Evolutionary conservation across 179 eudicot genomes (phyloP).

Genomic region (Amaranthus tricolor): DNA sequence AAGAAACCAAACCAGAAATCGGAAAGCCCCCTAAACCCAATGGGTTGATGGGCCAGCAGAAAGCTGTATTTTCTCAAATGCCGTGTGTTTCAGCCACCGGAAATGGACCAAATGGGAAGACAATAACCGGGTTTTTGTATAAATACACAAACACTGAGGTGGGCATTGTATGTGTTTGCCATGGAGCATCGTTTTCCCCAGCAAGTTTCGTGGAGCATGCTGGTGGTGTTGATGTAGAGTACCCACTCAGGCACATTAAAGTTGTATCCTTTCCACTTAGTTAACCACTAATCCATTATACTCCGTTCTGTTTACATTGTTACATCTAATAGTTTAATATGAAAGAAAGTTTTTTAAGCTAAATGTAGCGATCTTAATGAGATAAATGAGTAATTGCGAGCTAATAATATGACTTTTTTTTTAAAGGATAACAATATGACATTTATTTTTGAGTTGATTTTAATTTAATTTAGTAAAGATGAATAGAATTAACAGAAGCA

Average conservation of each 20-base stretch:
- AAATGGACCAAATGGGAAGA: slow-evolving; percentile 68
- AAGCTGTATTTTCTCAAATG: slow-evolving; percentile 36
- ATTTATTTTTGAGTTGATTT: too few relatives aligned
- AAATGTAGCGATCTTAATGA: too few relatives aligned
- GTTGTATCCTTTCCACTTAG: slow-evolving; percentile 41
- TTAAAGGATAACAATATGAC: too few relatives aligned
- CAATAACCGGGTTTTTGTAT: slow-evolving; percentile 59
- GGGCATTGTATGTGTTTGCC: slow-evolving; percentile 68
- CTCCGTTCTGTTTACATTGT: not conserved
- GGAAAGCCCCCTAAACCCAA: slow-evolving; percentile 47
- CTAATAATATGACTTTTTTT: slow-evolving; percentile 2
- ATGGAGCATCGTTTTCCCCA: slow-evolving; percentile 64
- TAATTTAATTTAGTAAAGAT: too few relatives aligned
- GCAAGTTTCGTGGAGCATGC: slow-evolving; percentile 83
- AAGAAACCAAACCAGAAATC: slow-evolving; percentile 17
- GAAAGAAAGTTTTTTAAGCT: slow-evolving; percentile 16
- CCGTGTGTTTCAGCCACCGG: slow-evolving; percentile 74
- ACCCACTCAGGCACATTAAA: slow-evolving; percentile 64
- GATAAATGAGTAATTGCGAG: not conserved
- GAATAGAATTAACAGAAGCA: too few relatives aligned
- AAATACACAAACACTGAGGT: slow-evolving; percentile 53
- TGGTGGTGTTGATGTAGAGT: slow-evolving; percentile 52
- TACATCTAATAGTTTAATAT: not conserved
- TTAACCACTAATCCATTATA: slow-evolving; percentile 7
- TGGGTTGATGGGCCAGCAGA: slow-evolving; percentile 15